phyloP scores from a whole-genome alignment of 352 stramenopile genomes.

The Globisporangium orthogonon region DNA sequence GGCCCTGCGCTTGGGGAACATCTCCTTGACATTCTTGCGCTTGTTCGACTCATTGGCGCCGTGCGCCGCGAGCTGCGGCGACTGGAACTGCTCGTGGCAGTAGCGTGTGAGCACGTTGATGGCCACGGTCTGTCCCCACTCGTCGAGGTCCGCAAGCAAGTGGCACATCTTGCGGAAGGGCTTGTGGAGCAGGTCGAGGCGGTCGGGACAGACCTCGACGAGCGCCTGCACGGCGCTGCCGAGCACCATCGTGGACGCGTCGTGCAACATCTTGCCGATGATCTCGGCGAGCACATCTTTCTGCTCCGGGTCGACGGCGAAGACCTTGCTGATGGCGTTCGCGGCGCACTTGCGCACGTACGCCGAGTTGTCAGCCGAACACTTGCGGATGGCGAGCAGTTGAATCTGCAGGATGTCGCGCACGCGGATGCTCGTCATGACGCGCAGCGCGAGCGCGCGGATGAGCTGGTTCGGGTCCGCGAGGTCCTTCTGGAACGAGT shows the following conservation, averaged over 20 bases:
- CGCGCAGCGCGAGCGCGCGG: constrained; percentile 89
- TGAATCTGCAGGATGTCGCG: constrained; percentile 98
- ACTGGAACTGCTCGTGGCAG: constrained; percentile 93
- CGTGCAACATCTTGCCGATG: constrained; percentile 91
- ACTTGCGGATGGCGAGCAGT: constrained; percentile 93
- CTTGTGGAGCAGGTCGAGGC: constrained; percentile 93
- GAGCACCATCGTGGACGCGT: constrained; percentile 97
- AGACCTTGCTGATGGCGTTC: constrained; percentile 95
- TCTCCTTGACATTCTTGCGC: constrained; percentile 36
- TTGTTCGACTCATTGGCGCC: not conserved
- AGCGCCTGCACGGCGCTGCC: constrained; percentile 93
- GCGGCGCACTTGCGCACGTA: constrained; percentile 98
- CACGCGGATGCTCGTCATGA: constrained; percentile 98
- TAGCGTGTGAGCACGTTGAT: constrained; percentile 95
- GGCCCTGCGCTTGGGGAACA: constrained; percentile 62
- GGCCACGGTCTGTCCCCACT: constrained; percentile 97
- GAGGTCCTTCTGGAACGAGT: constrained; percentile 98
- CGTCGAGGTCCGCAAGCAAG: constrained; percentile 97
- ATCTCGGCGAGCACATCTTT: constrained; percentile 90
- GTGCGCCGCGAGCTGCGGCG: constrained; percentile 52
- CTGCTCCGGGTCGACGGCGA: constrained; percentile 84
- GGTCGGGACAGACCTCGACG: constrained; percentile 93
- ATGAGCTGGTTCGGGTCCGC: constrained; percentile 94
- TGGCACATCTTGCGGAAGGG: constrained; percentile 97
- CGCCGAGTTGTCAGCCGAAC: constrained; percentile 87